Base-by-base conservation (phyloP, 202 grass and related monocot genomes). In the Panicum virgatum region DNA sequence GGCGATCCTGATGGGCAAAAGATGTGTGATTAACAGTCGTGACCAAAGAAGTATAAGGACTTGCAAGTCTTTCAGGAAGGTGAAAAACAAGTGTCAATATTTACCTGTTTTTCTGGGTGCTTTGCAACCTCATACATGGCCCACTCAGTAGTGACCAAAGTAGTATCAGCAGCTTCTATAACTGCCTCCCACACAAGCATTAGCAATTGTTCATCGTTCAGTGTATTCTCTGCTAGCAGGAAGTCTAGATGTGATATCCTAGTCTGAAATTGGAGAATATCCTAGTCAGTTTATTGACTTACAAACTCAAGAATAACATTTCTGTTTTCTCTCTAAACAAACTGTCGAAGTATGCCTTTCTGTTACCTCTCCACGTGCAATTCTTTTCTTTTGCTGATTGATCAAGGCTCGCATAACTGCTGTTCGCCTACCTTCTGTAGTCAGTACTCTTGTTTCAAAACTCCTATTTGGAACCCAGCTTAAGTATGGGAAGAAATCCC, bases 401-500 rank as follows among this genome's bases (percentile, higher is more conserved):
- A 94, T 85, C 84, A 98, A 89, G 32, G 92, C 86, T 61, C 69
- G 79, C 50, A 85, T 89, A 62, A 94, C 86, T 7, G 60, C 75
- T 3, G 66, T 84, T 81, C 81, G 83, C 70, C 85, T 86, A 60
- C 67, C 66, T 58, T 72, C 88, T 38, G 86, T 64, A 38, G 62
- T 62, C 23, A 70, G 25, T 39, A 98, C 73, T 77, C 77, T 94
- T 37, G 20, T 42, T 82, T 98, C 95, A 29, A 88, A 90, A 77
- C 83, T 72, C 81, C 44, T 89, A 86, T 98, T 98, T 70, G 95
- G 95, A 48, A 98, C 40, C 95, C 95, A 98, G 54, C 69, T 68
- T n/a, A 98, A 83, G 83, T 94, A 98, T 39, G 95, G 92, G 86
- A 97, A 97, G 86, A 94, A 97, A 50, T 97, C 95, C 80, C 92